A percentile compares a stretch with the other conserved stretches of the same genome.
phyloP scores from a whole-genome alignment of 148 eudicot species.

The Amaranthus palmeri region DNA sequence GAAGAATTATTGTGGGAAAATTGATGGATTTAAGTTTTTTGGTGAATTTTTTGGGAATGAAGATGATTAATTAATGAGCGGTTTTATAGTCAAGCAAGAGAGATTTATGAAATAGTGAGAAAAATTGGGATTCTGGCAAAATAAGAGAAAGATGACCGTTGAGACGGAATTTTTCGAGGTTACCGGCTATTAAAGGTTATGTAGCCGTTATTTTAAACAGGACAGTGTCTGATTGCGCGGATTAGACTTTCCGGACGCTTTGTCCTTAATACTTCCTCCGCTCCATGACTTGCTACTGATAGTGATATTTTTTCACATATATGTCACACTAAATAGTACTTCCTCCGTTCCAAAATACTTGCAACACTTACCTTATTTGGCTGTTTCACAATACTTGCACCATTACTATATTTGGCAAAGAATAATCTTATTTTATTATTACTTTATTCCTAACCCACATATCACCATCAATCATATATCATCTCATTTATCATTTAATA shows the following conservation, averaged over 20 bases:
- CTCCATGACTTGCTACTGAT: too few species aligned
- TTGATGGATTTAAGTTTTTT: neutral
- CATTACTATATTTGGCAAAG: too few species aligned
- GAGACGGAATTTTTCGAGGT: neutral
- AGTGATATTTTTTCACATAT: too few species aligned
- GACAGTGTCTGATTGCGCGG: neutral
- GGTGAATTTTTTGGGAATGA: neutral
- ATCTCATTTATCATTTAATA: too few species aligned
- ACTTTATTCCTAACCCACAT: too few species aligned
- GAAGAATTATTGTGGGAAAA: neutral
- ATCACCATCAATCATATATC: too few species aligned
- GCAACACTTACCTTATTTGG: too few species aligned
- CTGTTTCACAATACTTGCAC: too few species aligned
- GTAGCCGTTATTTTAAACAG: conserved; percentile 3
- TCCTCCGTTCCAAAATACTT: too few species aligned
- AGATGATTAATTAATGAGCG: neutral
- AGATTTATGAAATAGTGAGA: neutral
- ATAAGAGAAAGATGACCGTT: conserved; percentile 8
- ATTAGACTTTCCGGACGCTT: neutral
- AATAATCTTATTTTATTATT: too few species aligned
- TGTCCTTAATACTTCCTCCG: too few species aligned
- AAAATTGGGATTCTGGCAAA: neutral
- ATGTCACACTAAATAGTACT: too few species aligned
- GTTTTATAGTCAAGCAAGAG: neutral
- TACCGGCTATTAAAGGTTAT: conserved; percentile 8